Conservation (phyloP, 2,329 filamentous ascomycete genomes). For the Aspergillus calidoustus region DNA sequence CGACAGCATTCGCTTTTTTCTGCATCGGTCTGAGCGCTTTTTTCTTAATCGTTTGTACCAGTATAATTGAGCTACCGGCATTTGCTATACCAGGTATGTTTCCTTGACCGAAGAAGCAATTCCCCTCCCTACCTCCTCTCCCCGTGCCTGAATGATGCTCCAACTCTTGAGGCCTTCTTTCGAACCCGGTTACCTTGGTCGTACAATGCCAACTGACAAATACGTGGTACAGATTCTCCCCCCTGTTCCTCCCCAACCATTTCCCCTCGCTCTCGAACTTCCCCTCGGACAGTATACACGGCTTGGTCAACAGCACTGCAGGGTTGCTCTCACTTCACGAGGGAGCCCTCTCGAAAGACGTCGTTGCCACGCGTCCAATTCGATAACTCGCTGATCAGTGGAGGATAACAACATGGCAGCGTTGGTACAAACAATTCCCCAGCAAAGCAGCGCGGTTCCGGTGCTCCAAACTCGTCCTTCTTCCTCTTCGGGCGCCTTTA, state of each 20-base stretch:
- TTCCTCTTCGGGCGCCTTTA: conserved; percentile 65
- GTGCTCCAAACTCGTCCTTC: conserved; percentile 76
- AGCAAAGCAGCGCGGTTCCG: conserved; percentile 73
- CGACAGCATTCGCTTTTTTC: conserved; percentile 31
- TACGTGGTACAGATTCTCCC: conserved; percentile 29
- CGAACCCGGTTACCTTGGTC: conserved; percentile 20
- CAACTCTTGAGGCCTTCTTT: conserved; percentile 17
- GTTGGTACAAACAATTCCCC: conserved; percentile 79
- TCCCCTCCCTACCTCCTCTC: conserved; percentile 16
- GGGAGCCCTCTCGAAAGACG: conserved; percentile 19
- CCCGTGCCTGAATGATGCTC: conserved; percentile 10
- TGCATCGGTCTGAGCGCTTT: conserved; percentile 27
- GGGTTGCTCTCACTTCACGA: conserved; percentile 16
- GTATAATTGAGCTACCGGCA: conserved; percentile 35
- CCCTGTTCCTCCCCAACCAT: conserved; percentile 26
- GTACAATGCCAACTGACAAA: conserved; percentile 32
- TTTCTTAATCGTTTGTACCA: conserved; percentile 37
- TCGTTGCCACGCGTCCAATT: conserved; percentile 29
- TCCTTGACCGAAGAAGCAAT: background rate
- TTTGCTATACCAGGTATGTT: conserved; percentile 38
- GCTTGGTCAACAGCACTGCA: conserved; percentile 9
- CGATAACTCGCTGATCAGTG: conserved; percentile 21
- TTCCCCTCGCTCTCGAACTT: conserved; percentile 27
- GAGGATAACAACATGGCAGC: conserved; percentile 71
- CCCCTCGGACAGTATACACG: conserved; percentile 24